A percentile compares a stretch with the other conserved stretches of the same genome.
Conservation (phyloP, 805 yeast species). For the Zygotorulaspora chibaensis region DNA sequence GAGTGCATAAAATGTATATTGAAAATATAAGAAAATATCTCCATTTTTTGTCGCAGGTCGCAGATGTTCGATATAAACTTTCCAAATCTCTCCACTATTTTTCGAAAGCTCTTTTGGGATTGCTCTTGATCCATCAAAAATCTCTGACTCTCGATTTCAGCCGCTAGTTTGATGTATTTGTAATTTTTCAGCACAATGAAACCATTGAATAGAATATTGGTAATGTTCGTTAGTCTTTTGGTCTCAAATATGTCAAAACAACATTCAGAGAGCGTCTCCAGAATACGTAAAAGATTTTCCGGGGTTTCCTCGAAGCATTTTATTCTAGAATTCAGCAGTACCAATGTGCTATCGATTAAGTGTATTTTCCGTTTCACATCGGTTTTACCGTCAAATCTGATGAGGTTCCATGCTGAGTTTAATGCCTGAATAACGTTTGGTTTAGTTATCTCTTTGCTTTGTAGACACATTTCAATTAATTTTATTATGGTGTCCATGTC, state of each 20-base stretch:
- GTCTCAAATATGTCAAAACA: conserved; percentile 17
- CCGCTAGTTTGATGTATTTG: conserved; percentile 8
- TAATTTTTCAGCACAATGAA: conserved; percentile 18
- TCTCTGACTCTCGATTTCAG: conserved; percentile 7
- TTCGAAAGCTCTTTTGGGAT: background rate
- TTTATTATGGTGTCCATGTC: background rate
- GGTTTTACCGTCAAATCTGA: conserved; percentile 9
- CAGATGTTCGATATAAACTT: conserved; percentile 21
- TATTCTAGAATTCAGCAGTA: conserved; percentile 19
- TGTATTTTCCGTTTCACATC: conserved; percentile 3
- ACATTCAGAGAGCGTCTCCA: conserved; percentile 14
- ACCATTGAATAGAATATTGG: conserved; percentile 28
- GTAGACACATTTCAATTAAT: background rate
- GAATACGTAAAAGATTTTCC: conserved; percentile 1
- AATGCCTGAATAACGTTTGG: conserved; percentile 3
- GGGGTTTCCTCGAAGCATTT: background rate
- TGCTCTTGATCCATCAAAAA: conserved; percentile 6
- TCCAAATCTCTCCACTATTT: conserved; percentile 17
- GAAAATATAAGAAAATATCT: conserved; percentile 20
- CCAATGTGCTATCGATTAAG: conserved; percentile 22
- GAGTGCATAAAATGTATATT: conserved; percentile 18
- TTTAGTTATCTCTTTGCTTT: background rate
- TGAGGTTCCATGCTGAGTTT: conserved; percentile 10
- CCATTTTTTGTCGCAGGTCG: conserved; percentile 7
- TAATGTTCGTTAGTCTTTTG: conserved; percentile 27